A percentile compares a stretch with the other conserved stretches of the same genome.
These are phyloP conservation scores for Solanum medicagineum DNA, from an alignment of 257 asterid species.

Conservation along the genomic window DNA sequence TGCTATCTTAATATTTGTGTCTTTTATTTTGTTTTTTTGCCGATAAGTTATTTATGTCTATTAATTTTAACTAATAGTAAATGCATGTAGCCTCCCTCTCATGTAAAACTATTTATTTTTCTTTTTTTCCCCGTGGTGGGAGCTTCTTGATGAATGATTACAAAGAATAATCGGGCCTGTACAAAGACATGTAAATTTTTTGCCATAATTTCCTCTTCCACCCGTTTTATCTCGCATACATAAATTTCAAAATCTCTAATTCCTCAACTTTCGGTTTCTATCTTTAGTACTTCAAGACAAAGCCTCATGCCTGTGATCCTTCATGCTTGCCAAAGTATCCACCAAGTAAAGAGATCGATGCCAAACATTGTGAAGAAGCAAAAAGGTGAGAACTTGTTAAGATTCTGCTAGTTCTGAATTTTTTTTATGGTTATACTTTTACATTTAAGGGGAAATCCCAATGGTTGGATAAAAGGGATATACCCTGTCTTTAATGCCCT, in stretches of 20 bases:
- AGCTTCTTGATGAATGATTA: not conserved
- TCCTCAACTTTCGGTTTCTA: not conserved
- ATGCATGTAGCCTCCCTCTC: not conserved
- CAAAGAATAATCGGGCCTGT: not conserved
- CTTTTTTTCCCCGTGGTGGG: not conserved
- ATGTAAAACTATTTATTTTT: not conserved
- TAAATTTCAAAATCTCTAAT: not conserved
- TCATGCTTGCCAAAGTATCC: conserved; percentile 86
- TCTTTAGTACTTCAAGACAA: conserved; percentile 81
- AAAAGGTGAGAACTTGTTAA: conserved; percentile 35
- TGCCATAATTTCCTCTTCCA: not conserved
- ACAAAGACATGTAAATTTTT: not conserved
- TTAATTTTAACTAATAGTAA: not conserved
- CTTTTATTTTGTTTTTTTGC: not conserved
- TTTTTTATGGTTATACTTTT: not conserved
- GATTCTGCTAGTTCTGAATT: not conserved
- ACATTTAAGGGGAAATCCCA: not conserved
- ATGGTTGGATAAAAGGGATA: not conserved
- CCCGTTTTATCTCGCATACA: not conserved
- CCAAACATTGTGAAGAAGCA: conserved; percentile 65
- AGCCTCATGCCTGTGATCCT: conserved; percentile 90
- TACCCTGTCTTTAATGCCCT: not conserved
- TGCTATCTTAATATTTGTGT: not conserved
- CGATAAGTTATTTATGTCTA: not conserved
- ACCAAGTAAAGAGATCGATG: conserved; percentile 96